Evolutionary conservation across 495 filamentous ascomycete genomes (phyloP), one percentile per base, ranked within the genome.

Genomic region (Annulohypoxylon stygium): DNA sequence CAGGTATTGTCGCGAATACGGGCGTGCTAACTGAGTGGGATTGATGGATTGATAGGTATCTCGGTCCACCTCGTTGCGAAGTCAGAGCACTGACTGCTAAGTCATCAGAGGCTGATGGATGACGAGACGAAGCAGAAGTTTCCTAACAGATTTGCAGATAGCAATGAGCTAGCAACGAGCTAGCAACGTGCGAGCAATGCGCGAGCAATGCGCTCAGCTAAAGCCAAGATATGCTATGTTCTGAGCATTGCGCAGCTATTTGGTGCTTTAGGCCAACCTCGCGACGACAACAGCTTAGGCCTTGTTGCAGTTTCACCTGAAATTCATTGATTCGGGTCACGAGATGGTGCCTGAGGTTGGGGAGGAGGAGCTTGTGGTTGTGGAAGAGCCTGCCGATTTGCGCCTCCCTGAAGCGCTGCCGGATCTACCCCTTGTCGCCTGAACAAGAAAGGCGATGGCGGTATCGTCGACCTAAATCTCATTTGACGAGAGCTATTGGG

Each of bases 381-480:
- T 30, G 77, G 80, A 9, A 75, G 71, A 16, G 70, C 67, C 14
- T 71, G 69, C 25, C 75, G 75, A 54, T 53, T 70, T 65, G 60
- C 69, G 53, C 43, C 41, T 11, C 61, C 68, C 39, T 77, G 77
- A 20, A 69, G 64, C 14, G 69, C 50, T 33, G 55, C 50, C 18
- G 63, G 11, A 53, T 76, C 77, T 14, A 75, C 47, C 1, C 72
- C 76, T 0, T 67, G 74, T 30, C 78, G 68, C 30, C 74, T 75
- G 36, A 74, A 70, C 64, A 82, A 65, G 63, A 76, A 80, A 16
- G 79, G 59, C 34, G 82, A 83, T 23, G 87, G 85, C 10, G 89
- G 87, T 67, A 93, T 91, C 48, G 89, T 90, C 36, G 91, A 89
- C 14, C 92, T 88, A 79, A 93, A 93, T 69, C 88, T 89, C 84